A percentile compares a stretch with the other conserved stretches of the same genome.
phyloP scores from a whole-genome alignment of 257 asterid genomes.

The Nicotiana knightiana region DNA sequence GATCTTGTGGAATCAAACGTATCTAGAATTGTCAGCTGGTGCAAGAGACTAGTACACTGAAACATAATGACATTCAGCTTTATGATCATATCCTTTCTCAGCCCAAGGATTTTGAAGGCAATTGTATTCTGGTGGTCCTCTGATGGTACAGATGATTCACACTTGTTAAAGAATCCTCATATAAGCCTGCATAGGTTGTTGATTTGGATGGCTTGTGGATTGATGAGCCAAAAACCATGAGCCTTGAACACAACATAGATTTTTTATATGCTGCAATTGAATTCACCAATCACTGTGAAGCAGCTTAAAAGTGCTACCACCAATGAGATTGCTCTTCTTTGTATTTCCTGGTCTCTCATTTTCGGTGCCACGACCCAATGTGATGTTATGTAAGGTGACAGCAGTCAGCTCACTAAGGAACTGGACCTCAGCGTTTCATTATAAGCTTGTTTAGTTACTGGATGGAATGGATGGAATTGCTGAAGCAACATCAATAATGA shows the following conservation, averaged over 20 bases:
- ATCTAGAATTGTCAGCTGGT: slow-evolving; percentile 51
- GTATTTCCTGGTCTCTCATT: neutral
- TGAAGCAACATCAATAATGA: neutral
- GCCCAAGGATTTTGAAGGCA: neutral
- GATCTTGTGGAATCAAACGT: slow-evolving; percentile 53
- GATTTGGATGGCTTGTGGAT: neutral
- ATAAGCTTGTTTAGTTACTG: neutral
- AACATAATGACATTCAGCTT: neutral
- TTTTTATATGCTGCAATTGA: neutral
- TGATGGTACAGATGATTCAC: neutral
- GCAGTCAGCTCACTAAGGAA: neutral
- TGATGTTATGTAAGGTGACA: neutral
- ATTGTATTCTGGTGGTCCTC: neutral
- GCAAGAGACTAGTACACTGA: slow-evolving; percentile 32
- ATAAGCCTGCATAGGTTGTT: neutral
- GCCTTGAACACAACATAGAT: neutral
- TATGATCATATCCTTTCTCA: neutral
- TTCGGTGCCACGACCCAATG: neutral
- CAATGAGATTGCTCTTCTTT: neutral
- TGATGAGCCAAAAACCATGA: neutral
- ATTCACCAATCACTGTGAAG: neutral
- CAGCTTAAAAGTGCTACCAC: neutral
- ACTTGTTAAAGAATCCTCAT: neutral
- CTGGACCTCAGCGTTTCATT: neutral
- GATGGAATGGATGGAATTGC: neutral